Evolutionary conservation across 2,329 filamentous ascomycete genomes (phyloP).

Genomic region (Xylaria sp.): DNA sequence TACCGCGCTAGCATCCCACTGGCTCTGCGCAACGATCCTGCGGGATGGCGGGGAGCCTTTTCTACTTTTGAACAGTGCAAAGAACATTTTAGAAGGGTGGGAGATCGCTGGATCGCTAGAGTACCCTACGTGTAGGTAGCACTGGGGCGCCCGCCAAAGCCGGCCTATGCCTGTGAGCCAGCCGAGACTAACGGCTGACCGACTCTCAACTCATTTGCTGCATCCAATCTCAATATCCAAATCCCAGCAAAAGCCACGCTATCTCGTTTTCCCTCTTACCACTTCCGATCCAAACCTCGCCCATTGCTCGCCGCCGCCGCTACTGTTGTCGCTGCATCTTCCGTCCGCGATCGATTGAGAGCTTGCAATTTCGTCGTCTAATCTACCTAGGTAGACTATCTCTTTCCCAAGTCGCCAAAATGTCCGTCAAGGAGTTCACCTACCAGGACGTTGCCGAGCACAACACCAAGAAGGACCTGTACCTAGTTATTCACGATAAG

Average conservation of each 20-base stretch:
- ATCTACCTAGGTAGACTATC: slow-evolving; percentile 25
- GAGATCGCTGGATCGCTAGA: no score
- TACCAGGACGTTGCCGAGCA: slow-evolving; percentile 85
- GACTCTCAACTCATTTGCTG: slow-evolving; percentile 25
- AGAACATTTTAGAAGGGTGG: slow-evolving; percentile 32
- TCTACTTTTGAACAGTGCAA: slow-evolving; percentile 22
- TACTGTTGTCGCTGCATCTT: slow-evolving; percentile 8
- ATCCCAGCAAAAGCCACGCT: slow-evolving; percentile 21
- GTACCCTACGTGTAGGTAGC: not conserved
- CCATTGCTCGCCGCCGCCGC: slow-evolving; percentile 14
- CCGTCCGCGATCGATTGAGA: slow-evolving; percentile 2
- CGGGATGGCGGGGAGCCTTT: slow-evolving; percentile 22
- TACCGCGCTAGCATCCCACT: slow-evolving; percentile 30
- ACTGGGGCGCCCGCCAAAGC: slow-evolving; percentile 19
- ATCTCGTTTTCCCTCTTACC: slow-evolving; percentile 17
- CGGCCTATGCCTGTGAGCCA: slow-evolving; percentile 2
- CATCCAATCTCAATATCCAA: slow-evolving; percentile 18
- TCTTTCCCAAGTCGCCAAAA: slow-evolving; percentile 46
- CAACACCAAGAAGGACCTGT: slow-evolving; percentile 94
- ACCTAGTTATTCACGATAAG: slow-evolving; percentile 93
- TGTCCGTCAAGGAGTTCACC: slow-evolving; percentile 69
- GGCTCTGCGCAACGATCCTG: slow-evolving; percentile 26
- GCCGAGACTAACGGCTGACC: slow-evolving; percentile 22
- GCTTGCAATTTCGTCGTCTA: slow-evolving; percentile 2
- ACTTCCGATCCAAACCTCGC: slow-evolving; percentile 7